Percentiles rank a stretch among this genome's conserved stretches.
Conservation (phyloP, 495 filamentous ascomycete species). For the Penicillium canescens region DNA sequence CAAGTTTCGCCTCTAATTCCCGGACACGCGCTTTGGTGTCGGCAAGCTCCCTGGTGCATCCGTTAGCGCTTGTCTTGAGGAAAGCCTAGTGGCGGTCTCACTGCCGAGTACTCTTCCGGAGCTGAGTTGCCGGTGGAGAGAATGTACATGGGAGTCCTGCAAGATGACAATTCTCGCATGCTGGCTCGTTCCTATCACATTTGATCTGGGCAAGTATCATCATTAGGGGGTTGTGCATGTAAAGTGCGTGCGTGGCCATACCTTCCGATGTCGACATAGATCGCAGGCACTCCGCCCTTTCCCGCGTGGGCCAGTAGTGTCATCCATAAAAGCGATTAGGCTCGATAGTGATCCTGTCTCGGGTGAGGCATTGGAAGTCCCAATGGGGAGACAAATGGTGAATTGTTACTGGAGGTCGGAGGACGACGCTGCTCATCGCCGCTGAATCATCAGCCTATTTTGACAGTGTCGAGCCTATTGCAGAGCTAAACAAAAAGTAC, state of each 20-base stretch:
- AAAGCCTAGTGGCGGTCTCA: conserved; percentile 7
- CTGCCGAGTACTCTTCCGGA: conserved; percentile 21
- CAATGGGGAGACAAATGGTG: background rate
- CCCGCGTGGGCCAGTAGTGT: conserved; percentile 5
- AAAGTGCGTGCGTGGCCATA: conserved; percentile 2
- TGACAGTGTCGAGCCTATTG: background rate
- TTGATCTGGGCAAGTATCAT: conserved; percentile 19
- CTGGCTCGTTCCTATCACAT: conserved; percentile 27
- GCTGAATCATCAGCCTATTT: conserved; percentile 9
- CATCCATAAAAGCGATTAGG: conserved; percentile 2
- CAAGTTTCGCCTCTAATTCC: conserved; percentile 18
- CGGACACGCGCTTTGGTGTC: conserved; percentile 24
- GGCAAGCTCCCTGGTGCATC: conserved; percentile 19
- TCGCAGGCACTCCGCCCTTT: conserved; percentile 25
- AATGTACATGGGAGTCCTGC: conserved; percentile 25
- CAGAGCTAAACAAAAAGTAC: background rate
- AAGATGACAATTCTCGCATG: conserved; percentile 29
- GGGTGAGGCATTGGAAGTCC: background rate
- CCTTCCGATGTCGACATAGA: conserved; percentile 26
- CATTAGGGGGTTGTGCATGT: background rate
- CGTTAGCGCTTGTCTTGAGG: conserved; percentile 2
- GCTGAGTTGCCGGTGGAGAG: conserved; percentile 7
- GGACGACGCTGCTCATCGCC: background rate
- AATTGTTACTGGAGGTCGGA: background rate
- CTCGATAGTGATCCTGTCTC: background rate